phyloP scores from a whole-genome alignment of 108 stramenopile species.

The Skeletonema grethae region DNA sequence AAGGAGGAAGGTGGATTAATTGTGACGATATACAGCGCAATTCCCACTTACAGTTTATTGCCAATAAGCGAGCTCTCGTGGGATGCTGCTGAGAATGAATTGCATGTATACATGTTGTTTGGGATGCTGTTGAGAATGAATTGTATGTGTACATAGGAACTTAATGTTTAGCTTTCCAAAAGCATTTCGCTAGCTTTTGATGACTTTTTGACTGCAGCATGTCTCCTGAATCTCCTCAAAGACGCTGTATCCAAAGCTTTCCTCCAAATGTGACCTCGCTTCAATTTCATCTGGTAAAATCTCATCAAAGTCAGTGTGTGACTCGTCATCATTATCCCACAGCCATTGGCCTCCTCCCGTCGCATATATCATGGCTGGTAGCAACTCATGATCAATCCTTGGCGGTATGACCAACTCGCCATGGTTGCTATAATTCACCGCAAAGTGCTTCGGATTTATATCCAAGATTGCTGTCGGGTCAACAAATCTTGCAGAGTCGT shows the following conservation, averaged over 20 bases:
- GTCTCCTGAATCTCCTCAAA: slow-evolving; percentile 32
- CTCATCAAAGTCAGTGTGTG: neutral
- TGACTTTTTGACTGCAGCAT: neutral
- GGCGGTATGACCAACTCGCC: slow-evolving; percentile 19
- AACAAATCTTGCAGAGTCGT: slow-evolving; percentile 14
- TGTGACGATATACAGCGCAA: neutral
- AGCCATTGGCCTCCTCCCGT: slow-evolving; percentile 37
- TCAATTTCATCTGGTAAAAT: slow-evolving; percentile 27
- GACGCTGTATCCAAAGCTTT: slow-evolving; percentile 34
- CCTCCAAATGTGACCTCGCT: slow-evolving; percentile 21
- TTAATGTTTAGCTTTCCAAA: neutral
- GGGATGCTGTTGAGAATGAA: too few relatives aligned
- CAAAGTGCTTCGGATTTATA: neutral
- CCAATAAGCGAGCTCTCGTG: neutral
- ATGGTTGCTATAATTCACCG: slow-evolving; percentile 14
- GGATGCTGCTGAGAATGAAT: too few relatives aligned
- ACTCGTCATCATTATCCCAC: slow-evolving; percentile 31
- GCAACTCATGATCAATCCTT: slow-evolving; percentile 24
- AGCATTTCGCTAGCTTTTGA: neutral
- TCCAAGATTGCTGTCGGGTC: slow-evolving; percentile 15
- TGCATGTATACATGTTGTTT: too few relatives aligned
- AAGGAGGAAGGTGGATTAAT: slow-evolving; percentile 14
- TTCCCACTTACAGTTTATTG: too few relatives aligned
- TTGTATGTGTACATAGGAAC: too few relatives aligned
- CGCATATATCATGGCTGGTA: slow-evolving; percentile 46